phyloP scores from a whole-genome alignment of 257 asterid genomes.

The Fraxinus cuspidata region DNA sequence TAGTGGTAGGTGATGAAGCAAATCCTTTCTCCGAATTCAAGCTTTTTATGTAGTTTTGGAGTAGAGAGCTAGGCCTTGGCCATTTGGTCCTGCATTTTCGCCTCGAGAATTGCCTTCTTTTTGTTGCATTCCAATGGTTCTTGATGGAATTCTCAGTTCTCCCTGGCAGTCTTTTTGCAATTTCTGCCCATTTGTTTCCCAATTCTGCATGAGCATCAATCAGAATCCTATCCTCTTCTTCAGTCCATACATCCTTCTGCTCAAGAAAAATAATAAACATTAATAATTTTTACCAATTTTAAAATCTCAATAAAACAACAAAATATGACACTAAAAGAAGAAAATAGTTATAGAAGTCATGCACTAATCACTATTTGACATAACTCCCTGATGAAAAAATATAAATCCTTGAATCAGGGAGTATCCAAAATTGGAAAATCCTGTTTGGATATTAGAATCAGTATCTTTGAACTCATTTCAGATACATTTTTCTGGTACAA shows the following conservation, averaged over 20 bases:
- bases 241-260: constrained; percentile 86
- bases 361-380: no score
- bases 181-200: constrained; percentile 93
- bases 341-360: no score
- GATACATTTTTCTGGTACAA: not conserved
- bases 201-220: constrained; percentile 67
- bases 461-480: not conserved
- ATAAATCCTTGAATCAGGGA: no score
- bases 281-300: not conserved
- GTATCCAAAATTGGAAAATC: no score
- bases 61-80: constrained; percentile 73
- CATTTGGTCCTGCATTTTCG: constrained; percentile 75
- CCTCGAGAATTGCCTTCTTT: constrained; percentile 45
- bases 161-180: constrained; percentile 67
- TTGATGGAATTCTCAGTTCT: constrained; percentile 89
- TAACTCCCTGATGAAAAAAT: no score
- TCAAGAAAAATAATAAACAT: not conserved
- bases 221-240: constrained; percentile 73
- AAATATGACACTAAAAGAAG: constrained; percentile 4
- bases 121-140: constrained; percentile 76
- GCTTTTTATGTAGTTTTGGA: constrained; percentile 80
- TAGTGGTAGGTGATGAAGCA: constrained; percentile 17
- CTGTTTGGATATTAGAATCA: no score
- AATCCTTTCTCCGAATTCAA: constrained; percentile 48
- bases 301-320: not conserved